Percentiles rank a stretch among this genome's conserved stretches.
Conservation (phyloP, 2,329 filamentous ascomycete species). For the Trichocomaceae sp. region DNA sequence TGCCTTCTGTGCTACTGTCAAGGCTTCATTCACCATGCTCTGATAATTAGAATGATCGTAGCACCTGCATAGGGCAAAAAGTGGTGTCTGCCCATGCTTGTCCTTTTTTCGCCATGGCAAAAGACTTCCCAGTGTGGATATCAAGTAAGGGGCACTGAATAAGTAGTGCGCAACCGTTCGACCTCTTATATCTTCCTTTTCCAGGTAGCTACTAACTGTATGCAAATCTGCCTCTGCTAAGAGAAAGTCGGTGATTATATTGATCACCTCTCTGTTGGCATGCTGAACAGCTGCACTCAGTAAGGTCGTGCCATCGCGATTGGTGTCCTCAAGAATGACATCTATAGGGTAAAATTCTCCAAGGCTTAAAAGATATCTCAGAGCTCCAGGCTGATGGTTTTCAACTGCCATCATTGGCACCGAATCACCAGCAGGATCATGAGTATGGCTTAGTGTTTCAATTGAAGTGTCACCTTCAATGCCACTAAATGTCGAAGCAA, state of each 20-base stretch:
- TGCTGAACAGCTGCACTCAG: constrained; percentile 86
- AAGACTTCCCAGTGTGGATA: constrained; percentile 66
- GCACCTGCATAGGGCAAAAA: constrained; percentile 90
- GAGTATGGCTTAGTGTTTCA: constrained; percentile 52
- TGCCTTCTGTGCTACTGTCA: constrained; percentile 64
- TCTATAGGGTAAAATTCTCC: constrained; percentile 66
- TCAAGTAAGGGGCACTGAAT: constrained; percentile 80
- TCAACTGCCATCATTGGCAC: constrained; percentile 82
- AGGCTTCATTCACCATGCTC: constrained; percentile 75
- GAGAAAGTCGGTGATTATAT: constrained; percentile 67
- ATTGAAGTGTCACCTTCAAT: constrained; percentile 83
- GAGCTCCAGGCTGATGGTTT: constrained; percentile 60
- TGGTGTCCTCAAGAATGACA: constrained; percentile 71
- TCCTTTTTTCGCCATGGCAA: constrained; percentile 87
- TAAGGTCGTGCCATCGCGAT: constrained; percentile 83
- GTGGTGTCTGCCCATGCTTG: constrained; percentile 93
- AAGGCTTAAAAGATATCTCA: constrained; percentile 73
- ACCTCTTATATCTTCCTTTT: constrained; percentile 72
- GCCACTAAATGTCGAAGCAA: constrained; percentile 65
- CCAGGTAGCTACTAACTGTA: constrained; percentile 61
- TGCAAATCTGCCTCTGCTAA: constrained; percentile 50
- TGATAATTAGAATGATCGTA: constrained; percentile 89
- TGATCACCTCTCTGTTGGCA: constrained; percentile 66
- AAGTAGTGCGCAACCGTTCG: constrained; percentile 92
- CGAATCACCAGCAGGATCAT: constrained; percentile 67